Evolutionary conservation across 441 rosid species (phyloP).

Genomic region (Syzygium malaccense): DNA sequence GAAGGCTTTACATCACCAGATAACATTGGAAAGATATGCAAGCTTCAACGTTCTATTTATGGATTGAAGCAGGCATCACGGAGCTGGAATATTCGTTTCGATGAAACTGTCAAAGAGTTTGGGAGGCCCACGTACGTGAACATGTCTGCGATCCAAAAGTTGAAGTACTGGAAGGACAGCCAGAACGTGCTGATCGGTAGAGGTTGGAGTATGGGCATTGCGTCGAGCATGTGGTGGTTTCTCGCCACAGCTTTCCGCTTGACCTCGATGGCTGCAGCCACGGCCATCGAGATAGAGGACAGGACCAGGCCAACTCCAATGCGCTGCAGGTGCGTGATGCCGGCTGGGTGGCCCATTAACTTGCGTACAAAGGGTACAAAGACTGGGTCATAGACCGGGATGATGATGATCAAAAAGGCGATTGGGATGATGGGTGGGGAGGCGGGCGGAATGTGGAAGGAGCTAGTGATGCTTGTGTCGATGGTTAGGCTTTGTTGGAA

Average conservation of each 20-base stretch:
- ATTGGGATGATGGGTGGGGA: neutral
- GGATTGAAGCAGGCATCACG: too few relatives aligned
- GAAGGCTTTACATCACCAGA: too few relatives aligned
- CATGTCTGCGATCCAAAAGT: neutral
- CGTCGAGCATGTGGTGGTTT: neutral
- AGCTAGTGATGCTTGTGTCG: neutral
- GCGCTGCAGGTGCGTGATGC: constrained; percentile 1
- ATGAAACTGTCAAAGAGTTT: too few relatives aligned
- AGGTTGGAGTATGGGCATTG: neutral
- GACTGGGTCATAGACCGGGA: neutral
- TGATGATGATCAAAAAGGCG: neutral
- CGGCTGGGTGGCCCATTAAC: neutral
- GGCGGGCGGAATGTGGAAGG: neutral
- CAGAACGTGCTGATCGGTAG: neutral
- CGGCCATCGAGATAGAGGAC: neutral
- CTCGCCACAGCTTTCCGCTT: neutral
- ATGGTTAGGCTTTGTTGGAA: neutral
- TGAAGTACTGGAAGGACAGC: neutral
- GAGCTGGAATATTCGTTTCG: too few relatives aligned
- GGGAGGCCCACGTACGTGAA: neutral
- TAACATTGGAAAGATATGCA: too few relatives aligned
- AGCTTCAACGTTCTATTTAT: too few relatives aligned
- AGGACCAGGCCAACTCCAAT: neutral
- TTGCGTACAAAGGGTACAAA: neutral
- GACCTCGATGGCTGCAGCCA: neutral